Evolutionary conservation across 192 early-diverging fungal species (phyloP).

Genomic region (Mortierella claussenii): DNA sequence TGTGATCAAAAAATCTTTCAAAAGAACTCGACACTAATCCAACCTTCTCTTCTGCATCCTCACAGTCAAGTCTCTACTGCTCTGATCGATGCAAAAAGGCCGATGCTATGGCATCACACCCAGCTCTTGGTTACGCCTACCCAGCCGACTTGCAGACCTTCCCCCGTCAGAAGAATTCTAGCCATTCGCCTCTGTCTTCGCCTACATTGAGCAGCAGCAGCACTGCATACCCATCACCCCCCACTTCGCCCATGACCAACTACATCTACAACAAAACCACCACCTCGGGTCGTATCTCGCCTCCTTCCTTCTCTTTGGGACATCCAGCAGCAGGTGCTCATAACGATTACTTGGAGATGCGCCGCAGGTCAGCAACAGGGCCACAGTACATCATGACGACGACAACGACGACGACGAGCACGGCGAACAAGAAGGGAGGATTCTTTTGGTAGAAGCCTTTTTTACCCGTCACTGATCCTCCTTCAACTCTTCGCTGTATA

Average conservation of each 20-base stretch:
- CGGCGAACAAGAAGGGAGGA: slow-evolving; percentile 33
- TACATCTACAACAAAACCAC: slow-evolving; percentile 52
- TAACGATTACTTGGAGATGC: slow-evolving; percentile 15
- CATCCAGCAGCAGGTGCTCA: slow-evolving; percentile 12
- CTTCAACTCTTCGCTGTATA: slow-evolving; percentile 1
- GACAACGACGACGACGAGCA: too few relatives aligned
- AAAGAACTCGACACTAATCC: too few relatives aligned
- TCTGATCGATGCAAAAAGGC: slow-evolving; percentile 53
- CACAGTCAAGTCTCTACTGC: slow-evolving; percentile 50
- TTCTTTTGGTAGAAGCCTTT: slow-evolving; percentile 39
- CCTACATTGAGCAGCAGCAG: slow-evolving; percentile 41
- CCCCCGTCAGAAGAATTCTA: slow-evolving; percentile 28
- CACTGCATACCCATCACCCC: slow-evolving; percentile 41
- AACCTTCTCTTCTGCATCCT: not conserved
- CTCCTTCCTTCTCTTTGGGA: slow-evolving; percentile 44
- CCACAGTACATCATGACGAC: slow-evolving; percentile 42
- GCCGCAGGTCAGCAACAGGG: slow-evolving; percentile 43
- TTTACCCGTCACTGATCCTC: not conserved
- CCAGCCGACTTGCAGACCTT: slow-evolving; percentile 42
- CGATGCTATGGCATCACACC: slow-evolving; percentile 45
- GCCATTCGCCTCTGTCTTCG: slow-evolving; percentile 32
- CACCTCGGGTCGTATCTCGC: slow-evolving; percentile 41
- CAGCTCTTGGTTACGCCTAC: slow-evolving; percentile 41
- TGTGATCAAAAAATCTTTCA: too few relatives aligned
- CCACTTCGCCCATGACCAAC: slow-evolving; percentile 47